Percentiles rank a stretch among this genome's conserved stretches.
Conservation (phyloP, 345 rosid genomes). For the Acer yangbiense region DNA sequence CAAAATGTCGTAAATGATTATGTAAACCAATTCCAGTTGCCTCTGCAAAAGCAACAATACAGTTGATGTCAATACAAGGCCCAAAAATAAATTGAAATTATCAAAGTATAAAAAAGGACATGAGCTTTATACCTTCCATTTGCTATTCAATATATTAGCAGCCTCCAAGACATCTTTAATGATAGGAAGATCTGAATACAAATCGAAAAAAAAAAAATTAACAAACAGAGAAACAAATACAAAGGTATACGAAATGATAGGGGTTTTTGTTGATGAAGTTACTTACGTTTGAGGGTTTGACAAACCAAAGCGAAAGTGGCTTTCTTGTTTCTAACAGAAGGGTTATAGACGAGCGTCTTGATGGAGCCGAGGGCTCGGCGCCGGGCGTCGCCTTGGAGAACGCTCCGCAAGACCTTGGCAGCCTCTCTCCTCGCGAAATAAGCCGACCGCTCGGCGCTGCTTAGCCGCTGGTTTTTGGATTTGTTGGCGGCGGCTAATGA, state of each 20-base stretch:
- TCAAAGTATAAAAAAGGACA: background rate
- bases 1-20: conserved; percentile 69
- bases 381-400: conserved; percentile 79
- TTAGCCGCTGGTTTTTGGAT: conserved; percentile 21
- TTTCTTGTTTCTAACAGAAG: conserved; percentile 74
- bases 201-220: background rate
- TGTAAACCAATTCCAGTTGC: conserved; percentile 69
- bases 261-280: background rate
- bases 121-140: conserved; percentile 66
- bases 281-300: conserved; percentile 84
- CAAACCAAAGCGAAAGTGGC: conserved; percentile 94
- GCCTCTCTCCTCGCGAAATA: conserved; percentile 87
- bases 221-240: background rate
- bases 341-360: conserved; percentile 80
- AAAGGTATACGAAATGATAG: background rate
- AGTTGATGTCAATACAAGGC: background rate
- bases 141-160: conserved; percentile 55
- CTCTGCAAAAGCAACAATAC: conserved; percentile 46
- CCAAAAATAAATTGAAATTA: background rate
- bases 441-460: conserved; percentile 64
- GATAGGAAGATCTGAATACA: conserved; percentile 61
- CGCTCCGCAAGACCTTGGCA: conserved; percentile 61
- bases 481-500: conserved; percentile 24
- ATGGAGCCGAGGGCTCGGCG: conserved; percentile 79
- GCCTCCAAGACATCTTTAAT: conserved; percentile 72